phyloP scores from a whole-genome alignment of 2,329 filamentous ascomycete species.

The Colletotrichum higginsianum region DNA sequence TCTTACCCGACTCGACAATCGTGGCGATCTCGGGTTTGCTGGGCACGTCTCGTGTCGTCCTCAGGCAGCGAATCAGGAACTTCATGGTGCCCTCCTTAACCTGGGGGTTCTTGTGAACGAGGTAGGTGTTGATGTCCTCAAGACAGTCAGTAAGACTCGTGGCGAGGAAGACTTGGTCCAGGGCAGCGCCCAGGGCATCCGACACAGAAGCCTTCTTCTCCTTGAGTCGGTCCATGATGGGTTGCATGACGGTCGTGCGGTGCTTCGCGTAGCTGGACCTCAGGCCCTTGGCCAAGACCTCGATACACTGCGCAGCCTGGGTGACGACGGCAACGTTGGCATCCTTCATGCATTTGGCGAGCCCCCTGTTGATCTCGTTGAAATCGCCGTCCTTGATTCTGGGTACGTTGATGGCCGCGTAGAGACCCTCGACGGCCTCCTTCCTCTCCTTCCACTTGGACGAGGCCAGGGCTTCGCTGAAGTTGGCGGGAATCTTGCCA shows the following conservation, averaged over 20 bases:
- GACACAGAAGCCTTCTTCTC: constrained; percentile 95
- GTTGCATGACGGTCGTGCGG: constrained; percentile 83
- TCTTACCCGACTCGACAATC: constrained; percentile 91
- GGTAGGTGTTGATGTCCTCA: constrained; percentile 88
- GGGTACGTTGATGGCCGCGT: constrained; percentile 83
- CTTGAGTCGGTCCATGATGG: constrained; percentile 95
- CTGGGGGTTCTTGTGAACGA: constrained; percentile 96
- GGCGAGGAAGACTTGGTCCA: constrained; percentile 78
- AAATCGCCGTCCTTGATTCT: constrained; percentile 93
- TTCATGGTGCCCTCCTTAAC: constrained; percentile 96
- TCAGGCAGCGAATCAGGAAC: constrained; percentile 90
- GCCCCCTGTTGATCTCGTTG: constrained; percentile 83
- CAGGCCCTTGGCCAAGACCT: constrained; percentile 88
- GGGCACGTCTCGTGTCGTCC: constrained; percentile 86
- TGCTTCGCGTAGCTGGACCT: constrained; percentile 86
- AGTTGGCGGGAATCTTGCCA: constrained; percentile 84
- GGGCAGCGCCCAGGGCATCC: constrained; percentile 87
- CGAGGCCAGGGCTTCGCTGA: constrained; percentile 86
- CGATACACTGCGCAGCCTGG: constrained; percentile 92
- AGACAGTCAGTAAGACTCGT: constrained; percentile 87
- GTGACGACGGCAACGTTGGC: constrained; percentile 96
- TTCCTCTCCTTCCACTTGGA: constrained; percentile 99
- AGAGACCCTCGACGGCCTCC: constrained; percentile 89
- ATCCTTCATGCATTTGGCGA: constrained; percentile 99
- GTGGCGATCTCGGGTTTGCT: constrained; percentile 85